A percentile compares a stretch with the other conserved stretches of the same genome.
These are phyloP conservation scores for Thermomucor indicae-seudaticae DNA, from an alignment of 371 early-diverging fungal species.

Conservation along the genomic window DNA sequence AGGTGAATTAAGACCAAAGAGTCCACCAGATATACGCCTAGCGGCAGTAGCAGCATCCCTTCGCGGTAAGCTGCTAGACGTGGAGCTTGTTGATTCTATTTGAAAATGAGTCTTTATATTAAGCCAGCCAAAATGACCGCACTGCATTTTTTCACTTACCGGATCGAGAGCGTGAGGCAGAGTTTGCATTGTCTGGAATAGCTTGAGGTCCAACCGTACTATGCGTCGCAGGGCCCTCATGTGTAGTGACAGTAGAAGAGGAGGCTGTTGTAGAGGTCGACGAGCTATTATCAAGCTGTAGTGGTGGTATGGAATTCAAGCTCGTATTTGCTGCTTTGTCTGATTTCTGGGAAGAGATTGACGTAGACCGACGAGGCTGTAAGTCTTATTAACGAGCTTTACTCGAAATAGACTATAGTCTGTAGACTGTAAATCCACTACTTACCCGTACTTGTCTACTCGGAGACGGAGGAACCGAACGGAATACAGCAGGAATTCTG, in stretches of 20 bases:
- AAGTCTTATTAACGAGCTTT: background rate
- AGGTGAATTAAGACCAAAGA: constrained; percentile 35
- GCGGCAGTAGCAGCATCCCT: constrained; percentile 23
- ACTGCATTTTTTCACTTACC: constrained; percentile 4
- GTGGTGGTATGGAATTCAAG: constrained; percentile 34
- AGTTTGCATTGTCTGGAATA: constrained; percentile 13
- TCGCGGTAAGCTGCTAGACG: constrained; percentile 20
- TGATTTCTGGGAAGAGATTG: constrained; percentile 47
- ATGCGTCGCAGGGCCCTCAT: constrained; percentile 5
- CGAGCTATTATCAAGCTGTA: constrained; percentile 30
- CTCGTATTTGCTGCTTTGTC: constrained; percentile 27
- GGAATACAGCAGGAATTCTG: constrained; percentile 38
- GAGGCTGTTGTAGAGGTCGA: constrained; percentile 12
- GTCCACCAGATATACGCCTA: constrained; percentile 34
- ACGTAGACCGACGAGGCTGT: constrained; percentile 39
- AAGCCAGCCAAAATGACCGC: background rate
- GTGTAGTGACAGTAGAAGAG: background rate
- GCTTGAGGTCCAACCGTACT: constrained; percentile 17
- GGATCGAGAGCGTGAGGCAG: constrained; percentile 11
- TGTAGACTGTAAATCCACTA: background rate
- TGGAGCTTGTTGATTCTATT: constrained; percentile 32
- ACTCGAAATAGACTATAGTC: background rate
- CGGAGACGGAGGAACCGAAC: constrained; percentile 45
- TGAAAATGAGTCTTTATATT: background rate
- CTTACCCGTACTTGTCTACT: constrained; percentile 39